Evolutionary conservation across 202 grass and related monocot genomes (phyloP).

Genomic region (Musa balbisiana): DNA sequence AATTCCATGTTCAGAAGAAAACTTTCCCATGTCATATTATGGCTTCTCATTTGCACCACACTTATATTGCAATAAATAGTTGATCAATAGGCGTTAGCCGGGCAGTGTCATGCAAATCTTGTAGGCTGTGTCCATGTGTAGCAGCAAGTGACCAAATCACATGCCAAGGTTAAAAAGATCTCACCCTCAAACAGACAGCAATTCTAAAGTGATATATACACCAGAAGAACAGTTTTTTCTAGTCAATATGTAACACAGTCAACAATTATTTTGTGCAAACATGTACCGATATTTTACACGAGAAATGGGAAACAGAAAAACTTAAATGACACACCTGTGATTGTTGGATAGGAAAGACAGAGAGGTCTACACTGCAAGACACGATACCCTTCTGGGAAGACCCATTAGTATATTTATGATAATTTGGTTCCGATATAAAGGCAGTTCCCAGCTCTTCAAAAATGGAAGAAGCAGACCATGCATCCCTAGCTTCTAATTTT

Average conservation of each 20-base stretch:
- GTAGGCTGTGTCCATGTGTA: too few species aligned
- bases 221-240: too few species aligned
- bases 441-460: constrained; percentile 57
- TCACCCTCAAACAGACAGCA: too few species aligned
- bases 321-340: not conserved
- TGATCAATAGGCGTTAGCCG: too few species aligned
- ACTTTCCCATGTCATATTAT: not conserved
- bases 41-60: too few species aligned
- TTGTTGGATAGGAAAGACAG: not conserved
- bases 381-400: constrained; percentile 7
- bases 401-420: constrained; percentile 13
- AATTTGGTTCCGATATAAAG: constrained; percentile 12
- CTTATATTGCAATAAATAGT: too few species aligned
- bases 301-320: not conserved
- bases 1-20: not conserved
- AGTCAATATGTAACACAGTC: not conserved
- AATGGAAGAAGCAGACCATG: constrained; percentile 26
- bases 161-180: too few species aligned
- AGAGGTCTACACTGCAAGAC: not conserved
- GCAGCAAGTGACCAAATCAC: too few species aligned
- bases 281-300: not conserved
- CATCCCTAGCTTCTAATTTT: constrained; percentile 26
- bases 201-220: too few species aligned
- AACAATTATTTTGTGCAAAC: not conserved
- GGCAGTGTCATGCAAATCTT: too few species aligned